Evolutionary conservation across 108 stramenopile genomes (phyloP), one percentile per base, ranked within the genome.

Genomic region (Nitzschia putrida): DNA sequence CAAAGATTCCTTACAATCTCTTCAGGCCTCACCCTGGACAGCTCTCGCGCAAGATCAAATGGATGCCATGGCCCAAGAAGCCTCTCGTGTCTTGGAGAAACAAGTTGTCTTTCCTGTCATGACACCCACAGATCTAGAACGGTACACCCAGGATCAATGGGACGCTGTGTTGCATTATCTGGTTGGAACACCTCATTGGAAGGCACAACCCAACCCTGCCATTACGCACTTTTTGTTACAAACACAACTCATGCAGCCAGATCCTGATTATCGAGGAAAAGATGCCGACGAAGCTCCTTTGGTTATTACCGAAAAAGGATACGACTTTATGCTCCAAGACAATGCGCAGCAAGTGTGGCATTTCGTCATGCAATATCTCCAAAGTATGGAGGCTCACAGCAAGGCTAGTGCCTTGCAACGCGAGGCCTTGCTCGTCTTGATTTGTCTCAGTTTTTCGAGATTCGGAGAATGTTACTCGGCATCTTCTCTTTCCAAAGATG

Each of bases 301-400:
- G 40, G 88, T 93, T n/a, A 93, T 93, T 61, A 89, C 89, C 7
- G 80, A 86, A 24, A 84, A 86, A 66, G 92, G 92, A 23, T 93
- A 93, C 66, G 92, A 93, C 61, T 93, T 93, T 55, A 90, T 93
- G 92, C 65, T 93, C 24, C 81, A 84, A 49, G 92, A 93, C 57
- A 83, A 76, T 25, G 69, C 84, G 23, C 84, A 86, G 20, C 92
- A 93, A 71, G 88, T 91, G 0, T 93, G 92, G 92, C 92, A 90
- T 61, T 90, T 93, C 68, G 77, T 90, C 18, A 70, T 91, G 20
- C 88, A 90, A 64, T 93, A 93, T 71, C 58, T 93, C 22, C 69
- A 76, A 25, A 64, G 63, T 55, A 68, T 68, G 40, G 72, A 78
- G 53, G 16, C 54, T 9, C 49, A 70, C 37, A 80, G 78, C 56